Base-by-base conservation (phyloP, 371 early-diverging fungal species). In the Syncephalastrum racemosum region DNA sequence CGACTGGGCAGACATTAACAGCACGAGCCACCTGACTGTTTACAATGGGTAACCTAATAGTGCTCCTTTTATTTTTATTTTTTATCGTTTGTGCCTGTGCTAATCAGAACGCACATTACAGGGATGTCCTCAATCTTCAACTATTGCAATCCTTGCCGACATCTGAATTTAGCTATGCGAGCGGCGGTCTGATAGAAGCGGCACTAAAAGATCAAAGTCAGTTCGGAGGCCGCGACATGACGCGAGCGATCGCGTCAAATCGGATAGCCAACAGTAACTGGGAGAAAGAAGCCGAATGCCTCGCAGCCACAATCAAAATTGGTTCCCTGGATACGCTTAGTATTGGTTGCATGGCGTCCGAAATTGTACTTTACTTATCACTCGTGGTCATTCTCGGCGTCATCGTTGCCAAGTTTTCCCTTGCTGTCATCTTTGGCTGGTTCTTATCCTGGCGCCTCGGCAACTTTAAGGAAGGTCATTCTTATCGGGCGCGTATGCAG, bases 391-490 rank as follows among this genome's bases (percentile, higher is more conserved):
- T 85, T 60, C 56, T 88, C 50, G 83, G 82, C 50, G 80, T 82
- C 18, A 85, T 87, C 48, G 39, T 76, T 54, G 76, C 71, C 70
- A 93, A 89, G 67, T 90, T 93, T 59, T 67, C 71, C 22, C 77
- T 90, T 59, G 91, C 94, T 4, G 61, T 91, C 22, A 70, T 83
- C 51, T 93, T 92, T 74, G 85, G 83, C 25, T 89, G 89, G 88
- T 80, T 88, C 49, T 66, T 90, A 49, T 77, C 82, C 1, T 83
- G 81, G 67, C 71, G 81, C 25, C 63, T 85, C 46, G 89, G 84
- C 47, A 86, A 80, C 43, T 69, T 73, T 42, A 68, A 73, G 50
- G 79, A 81, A 69, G 72, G 72, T 51, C 39, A 47, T 57, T 60
- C 75, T 24, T 63, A 79, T 59, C 70, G 81, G 42, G 82, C 80